A percentile compares a stretch with the other conserved stretches of the same genome.
These are phyloP conservation scores for Funneliformis mosseae DNA, from an alignment of 192 early-diverging fungal species.

Conservation along the genomic window DNA sequence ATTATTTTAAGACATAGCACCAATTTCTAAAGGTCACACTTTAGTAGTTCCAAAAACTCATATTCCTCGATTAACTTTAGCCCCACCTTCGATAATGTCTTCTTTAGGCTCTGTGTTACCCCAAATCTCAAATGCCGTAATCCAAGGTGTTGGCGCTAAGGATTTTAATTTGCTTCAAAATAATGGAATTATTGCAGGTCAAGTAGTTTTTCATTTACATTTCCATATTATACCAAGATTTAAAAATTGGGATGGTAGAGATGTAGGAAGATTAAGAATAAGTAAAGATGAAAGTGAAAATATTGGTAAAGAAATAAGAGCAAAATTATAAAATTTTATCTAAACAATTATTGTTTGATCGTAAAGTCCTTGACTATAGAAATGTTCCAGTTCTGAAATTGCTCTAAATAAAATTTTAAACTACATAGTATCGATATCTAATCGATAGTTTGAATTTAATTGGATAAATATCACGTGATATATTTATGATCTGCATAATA, in stretches of 20 bases:
- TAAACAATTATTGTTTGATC: too few species aligned
- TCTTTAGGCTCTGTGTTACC: background rate
- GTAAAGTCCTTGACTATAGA: too few species aligned
- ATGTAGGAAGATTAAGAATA: background rate
- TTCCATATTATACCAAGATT: constrained; percentile 13
- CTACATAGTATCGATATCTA: too few species aligned
- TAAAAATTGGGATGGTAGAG: background rate
- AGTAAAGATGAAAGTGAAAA: constrained; percentile 10
- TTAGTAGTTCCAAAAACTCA: background rate
- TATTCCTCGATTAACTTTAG: background rate
- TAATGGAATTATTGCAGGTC: background rate
- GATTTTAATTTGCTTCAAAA: constrained; percentile 8
- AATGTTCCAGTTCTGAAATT: too few species aligned
- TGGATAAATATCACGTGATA: too few species aligned
- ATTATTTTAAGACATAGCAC: background rate
- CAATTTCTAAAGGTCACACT: background rate
- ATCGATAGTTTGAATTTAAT: too few species aligned
- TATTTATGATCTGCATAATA: too few species aligned
- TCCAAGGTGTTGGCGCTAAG: background rate
- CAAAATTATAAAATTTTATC: constrained; percentile 7
- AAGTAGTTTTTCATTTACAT: constrained; percentile 14
- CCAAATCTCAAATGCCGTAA: background rate
- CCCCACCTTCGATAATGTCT: constrained; percentile 1
- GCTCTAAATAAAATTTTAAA: too few species aligned
- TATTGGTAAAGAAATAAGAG: background rate